Conservation (phyloP, 192 early-diverging fungal genomes). For the Linnemannia exigua region DNA sequence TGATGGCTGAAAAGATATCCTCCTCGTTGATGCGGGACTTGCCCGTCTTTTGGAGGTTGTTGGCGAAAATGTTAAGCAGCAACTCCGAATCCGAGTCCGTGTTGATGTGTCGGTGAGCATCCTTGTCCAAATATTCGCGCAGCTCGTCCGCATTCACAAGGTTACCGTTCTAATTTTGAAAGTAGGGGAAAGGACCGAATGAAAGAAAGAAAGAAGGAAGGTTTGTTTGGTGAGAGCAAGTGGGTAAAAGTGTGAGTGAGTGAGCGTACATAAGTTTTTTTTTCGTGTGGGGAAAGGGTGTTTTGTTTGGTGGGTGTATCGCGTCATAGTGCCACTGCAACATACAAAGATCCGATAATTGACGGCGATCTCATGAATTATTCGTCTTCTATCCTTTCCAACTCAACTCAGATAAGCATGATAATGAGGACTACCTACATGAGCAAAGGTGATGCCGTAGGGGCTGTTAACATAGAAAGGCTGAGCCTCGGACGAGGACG, state of each 20-base stretch:
- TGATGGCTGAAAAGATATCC: constrained; percentile 94
- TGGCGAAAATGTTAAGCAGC: constrained; percentile 95
- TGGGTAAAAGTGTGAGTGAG: background rate
- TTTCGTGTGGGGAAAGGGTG: background rate
- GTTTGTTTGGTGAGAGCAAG: background rate
- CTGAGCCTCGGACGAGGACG: constrained; percentile 96
- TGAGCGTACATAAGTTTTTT: constrained; percentile 13
- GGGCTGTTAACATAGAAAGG: constrained; percentile 99
- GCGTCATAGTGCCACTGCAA: background rate
- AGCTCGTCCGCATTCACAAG: constrained; percentile 95
- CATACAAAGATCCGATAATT: background rate
- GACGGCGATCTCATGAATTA: background rate
- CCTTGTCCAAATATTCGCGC: constrained; percentile 87
- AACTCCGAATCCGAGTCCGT: constrained; percentile 99
- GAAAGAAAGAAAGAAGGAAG: background rate
- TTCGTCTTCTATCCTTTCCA: background rate
- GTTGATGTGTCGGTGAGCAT: constrained; percentile 99
- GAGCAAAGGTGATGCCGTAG: constrained; percentile 96
- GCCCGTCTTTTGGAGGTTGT: constrained; percentile 95
- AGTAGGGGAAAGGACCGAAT: too few species aligned
- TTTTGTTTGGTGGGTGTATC: background rate
- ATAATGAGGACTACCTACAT: constrained; percentile 66
- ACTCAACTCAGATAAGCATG: background rate
- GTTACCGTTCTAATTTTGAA: constrained; percentile 93
- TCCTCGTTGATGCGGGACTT: constrained; percentile 98